Evolutionary conservation across 2,329 filamentous ascomycete species (phyloP), one percentile per base, ranked within the genome.

Genomic region (Shiraia bambusicola): DNA sequence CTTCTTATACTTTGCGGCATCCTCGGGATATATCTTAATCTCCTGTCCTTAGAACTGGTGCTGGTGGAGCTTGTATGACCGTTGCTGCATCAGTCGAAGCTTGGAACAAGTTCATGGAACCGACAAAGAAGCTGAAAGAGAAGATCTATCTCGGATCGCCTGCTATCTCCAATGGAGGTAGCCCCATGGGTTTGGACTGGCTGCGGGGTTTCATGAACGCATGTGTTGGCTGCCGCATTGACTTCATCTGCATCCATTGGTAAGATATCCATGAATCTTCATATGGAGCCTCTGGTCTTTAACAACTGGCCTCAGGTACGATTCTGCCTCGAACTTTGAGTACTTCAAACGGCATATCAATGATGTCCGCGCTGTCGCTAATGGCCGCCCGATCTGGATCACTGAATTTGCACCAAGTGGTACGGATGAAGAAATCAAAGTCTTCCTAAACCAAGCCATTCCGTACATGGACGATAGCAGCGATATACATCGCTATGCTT

Each of bases 341-440:
- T 56, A 61, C 37, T 67, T 69, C 51, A 60, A 68, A 45, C 38
- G 50, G 3, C 54, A 68, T 30, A 80, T 66, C 27, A 26, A 46
- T 0, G 39, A 52, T 1, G 51, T 60, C 0, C 45, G 50, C 11
- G 33, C 42, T 2, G 27, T 81, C 12, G 82, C 81, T 36, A 78
- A 78, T 24, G 82, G 80, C 66, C 56, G 55, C 3, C 63, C 61
- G 0, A 49, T 69, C 16, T 69, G 63, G 65, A 54, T 69, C 30
- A 69, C 66, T 0, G 65, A 69, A 25, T 69, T 68, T 38, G 48
- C 40, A 5, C 33, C 55, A 2, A 36, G 28, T 0, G 63, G 63
- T 0, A 47, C 36, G 0, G 56, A 59, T 4, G 50, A 32, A 1
- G 36, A 65, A 10, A 40, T 58, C 6, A 37, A 35, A 15, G 4